Conservation (phyloP, 352 stramenopile species). For the Pythium coloratum region DNA sequence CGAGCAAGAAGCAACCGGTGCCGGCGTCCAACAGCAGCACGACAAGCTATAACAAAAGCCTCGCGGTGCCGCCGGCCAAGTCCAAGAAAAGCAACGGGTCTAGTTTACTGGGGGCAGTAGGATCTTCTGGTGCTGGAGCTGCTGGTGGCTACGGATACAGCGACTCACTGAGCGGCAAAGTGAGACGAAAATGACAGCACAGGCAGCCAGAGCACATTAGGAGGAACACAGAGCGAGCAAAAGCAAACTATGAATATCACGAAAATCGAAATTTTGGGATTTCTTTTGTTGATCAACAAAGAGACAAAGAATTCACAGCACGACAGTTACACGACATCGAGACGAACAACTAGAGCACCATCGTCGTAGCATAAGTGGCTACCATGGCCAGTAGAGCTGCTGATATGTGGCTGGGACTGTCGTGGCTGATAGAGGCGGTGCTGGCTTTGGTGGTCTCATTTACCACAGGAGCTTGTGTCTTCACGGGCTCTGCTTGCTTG, state of each 20-base stretch:
- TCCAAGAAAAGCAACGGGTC: slow-evolving; percentile 15
- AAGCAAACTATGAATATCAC: background rate
- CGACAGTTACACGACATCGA: background rate
- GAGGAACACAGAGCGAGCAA: background rate
- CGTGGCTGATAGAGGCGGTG: background rate
- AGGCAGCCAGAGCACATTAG: background rate
- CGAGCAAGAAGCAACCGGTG: slow-evolving; percentile 15
- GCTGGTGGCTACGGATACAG: slow-evolving; percentile 19
- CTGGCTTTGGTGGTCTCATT: background rate
- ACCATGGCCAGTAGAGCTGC: background rate
- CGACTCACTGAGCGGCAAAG: slow-evolving; percentile 10
- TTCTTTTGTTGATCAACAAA: background rate
- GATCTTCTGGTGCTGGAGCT: slow-evolving; percentile 8
- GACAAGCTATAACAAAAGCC: background rate
- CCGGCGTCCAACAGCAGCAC: slow-evolving; percentile 1
- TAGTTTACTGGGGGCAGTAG: slow-evolving; percentile 1
- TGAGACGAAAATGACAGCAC: slow-evolving; percentile 26
- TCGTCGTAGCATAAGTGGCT: background rate
- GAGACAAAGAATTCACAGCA: background rate
- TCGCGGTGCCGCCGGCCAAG: slow-evolving; percentile 10
- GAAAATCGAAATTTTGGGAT: background rate
- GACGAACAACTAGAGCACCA: background rate
- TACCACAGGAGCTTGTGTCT: background rate
- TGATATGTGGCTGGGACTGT: background rate
- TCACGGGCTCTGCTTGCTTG: background rate